These are phyloP conservation scores for Colletotrichum sublineola DNA, from an alignment of 2,329 filamentous ascomycete species.

Conservation along the genomic window DNA sequence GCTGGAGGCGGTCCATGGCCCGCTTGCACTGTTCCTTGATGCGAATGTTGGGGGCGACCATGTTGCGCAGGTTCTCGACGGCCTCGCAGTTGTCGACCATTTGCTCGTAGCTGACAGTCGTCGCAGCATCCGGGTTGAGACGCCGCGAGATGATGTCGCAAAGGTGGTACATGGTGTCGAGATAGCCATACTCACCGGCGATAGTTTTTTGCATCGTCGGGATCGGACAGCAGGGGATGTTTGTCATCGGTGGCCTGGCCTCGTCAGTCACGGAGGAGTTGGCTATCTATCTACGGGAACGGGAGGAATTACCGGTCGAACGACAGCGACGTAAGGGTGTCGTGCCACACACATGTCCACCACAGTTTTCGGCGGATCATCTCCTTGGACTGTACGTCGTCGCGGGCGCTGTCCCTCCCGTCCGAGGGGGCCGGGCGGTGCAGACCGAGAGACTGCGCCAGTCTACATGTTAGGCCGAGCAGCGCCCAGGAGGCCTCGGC, in stretches of 20 bases:
- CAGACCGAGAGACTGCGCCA: constrained; percentile 75
- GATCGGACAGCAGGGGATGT: constrained; percentile 68
- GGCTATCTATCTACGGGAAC: background rate
- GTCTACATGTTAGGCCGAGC: constrained; percentile 72
- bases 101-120: constrained; percentile 63
- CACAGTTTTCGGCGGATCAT: constrained; percentile 68
- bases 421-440: constrained; percentile 64
- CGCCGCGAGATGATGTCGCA: constrained; percentile 71
- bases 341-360: constrained; percentile 78
- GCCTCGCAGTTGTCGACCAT: constrained; percentile 71
- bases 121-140: constrained; percentile 67
- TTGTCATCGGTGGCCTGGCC: constrained; percentile 70
- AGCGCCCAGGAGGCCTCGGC: constrained; percentile 77
- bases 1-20: constrained; percentile 72
- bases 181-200: constrained; percentile 67
- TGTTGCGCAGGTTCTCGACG: constrained; percentile 65
- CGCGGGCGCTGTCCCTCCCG: constrained; percentile 57
- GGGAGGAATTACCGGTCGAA: constrained; percentile 68
- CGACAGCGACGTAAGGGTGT: constrained; percentile 74
- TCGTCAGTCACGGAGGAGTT: background rate
- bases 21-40: constrained; percentile 74
- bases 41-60: constrained; percentile 65
- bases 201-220: constrained; percentile 59
- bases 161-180: constrained; percentile 75
- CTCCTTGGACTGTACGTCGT: constrained; percentile 64